A percentile compares a stretch with the other conserved stretches of the same genome.
These are phyloP conservation scores for Dictyostelium brefeldianum DNA, from an alignment of 78 protist species.

Conservation along the genomic window DNA sequence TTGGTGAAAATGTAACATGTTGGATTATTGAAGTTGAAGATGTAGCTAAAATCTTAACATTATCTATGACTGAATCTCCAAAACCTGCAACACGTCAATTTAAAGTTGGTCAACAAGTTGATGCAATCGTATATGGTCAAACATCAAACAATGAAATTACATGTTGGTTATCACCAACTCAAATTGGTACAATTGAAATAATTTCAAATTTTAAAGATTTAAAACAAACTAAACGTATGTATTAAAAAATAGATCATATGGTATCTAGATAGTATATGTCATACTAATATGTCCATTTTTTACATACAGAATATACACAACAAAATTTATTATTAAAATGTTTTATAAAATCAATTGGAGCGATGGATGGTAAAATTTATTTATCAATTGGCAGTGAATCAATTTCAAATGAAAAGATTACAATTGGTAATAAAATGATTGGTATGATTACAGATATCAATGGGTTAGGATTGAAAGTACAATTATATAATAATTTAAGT, in stretches of 20 bases:
- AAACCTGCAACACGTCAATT: not conserved
- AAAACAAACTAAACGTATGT: not conserved
- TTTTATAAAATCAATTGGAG: not conserved
- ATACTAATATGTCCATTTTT: too few relatives aligned
- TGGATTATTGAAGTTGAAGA: not conserved
- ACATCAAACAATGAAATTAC: not conserved
- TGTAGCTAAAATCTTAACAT: not conserved
- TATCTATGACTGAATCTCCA: not conserved
- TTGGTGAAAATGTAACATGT: not conserved
- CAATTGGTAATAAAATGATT: not conserved
- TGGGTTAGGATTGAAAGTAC: not conserved
- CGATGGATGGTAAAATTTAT: not conserved
- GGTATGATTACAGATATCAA: constrained; percentile 3
- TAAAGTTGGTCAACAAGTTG: not conserved
- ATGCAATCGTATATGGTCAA: not conserved
- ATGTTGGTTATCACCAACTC: constrained; percentile 4
- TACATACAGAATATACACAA: not conserved
- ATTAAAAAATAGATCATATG: too few relatives aligned
- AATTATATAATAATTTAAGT: not conserved
- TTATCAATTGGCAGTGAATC: not conserved
- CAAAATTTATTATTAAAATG: not conserved
- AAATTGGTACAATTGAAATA: constrained; percentile 20
- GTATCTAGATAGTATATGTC: too few relatives aligned
- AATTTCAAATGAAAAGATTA: not conserved
- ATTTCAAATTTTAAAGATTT: constrained; percentile 29